phyloP scores from a whole-genome alignment of 192 early-diverging fungal genomes.

The Backusella morwellensis region DNA sequence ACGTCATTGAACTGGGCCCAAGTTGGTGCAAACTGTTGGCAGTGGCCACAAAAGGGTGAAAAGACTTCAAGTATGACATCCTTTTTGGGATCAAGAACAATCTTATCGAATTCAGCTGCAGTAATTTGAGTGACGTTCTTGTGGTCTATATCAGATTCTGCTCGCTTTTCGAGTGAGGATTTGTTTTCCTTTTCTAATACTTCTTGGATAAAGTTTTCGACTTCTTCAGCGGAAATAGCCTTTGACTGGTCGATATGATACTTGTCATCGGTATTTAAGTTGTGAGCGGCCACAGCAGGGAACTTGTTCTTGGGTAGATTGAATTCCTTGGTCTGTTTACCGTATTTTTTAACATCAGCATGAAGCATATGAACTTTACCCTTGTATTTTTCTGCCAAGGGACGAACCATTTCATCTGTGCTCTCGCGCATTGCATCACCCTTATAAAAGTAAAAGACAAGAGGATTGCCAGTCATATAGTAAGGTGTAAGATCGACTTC shows the following conservation, averaged over 20 bases:
- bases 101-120: slow-evolving; percentile 69
- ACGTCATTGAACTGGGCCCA: slow-evolving; percentile 77
- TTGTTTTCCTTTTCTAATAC: slow-evolving; percentile 57
- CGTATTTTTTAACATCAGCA: slow-evolving; percentile 25
- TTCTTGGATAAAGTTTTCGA: background rate
- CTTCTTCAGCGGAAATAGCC: background rate
- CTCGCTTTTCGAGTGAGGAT: slow-evolving; percentile 70
- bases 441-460: slow-evolving; percentile 85
- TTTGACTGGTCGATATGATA: background rate
- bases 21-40: slow-evolving; percentile 67
- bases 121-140: slow-evolving; percentile 79
- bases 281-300: slow-evolving; percentile 55
- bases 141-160: slow-evolving; percentile 61
- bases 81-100: slow-evolving; percentile 79
- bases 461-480: slow-evolving; percentile 78
- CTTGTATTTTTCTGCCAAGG: slow-evolving; percentile 76
- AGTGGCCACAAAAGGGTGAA: slow-evolving; percentile 83
- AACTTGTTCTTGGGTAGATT: slow-evolving; percentile 53
- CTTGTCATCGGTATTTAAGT: background rate
- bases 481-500: slow-evolving; percentile 85
- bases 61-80: slow-evolving; percentile 94
- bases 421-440: slow-evolving; percentile 38
- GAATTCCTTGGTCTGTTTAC: slow-evolving; percentile 60
- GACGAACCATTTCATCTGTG: slow-evolving; percentile 58
- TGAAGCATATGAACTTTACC: slow-evolving; percentile 81